Conservation (phyloP, 73 alveolate genomes). For the Paramecium caudatum region DNA sequence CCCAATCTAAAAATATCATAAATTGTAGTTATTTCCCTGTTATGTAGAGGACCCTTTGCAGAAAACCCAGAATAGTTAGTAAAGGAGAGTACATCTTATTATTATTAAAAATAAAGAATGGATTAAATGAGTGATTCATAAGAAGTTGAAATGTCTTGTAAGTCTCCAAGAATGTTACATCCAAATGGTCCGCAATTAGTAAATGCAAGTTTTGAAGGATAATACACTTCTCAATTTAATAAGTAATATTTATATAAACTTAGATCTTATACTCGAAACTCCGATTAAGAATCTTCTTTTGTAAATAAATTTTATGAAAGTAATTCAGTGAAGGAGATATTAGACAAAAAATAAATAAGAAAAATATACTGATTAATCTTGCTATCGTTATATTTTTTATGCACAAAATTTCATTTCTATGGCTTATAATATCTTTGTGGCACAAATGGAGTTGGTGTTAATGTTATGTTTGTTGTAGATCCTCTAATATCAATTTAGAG, state of each 20-base stretch:
- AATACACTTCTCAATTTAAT: slow-evolving; percentile 11
- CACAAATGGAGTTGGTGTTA: slow-evolving; percentile 56
- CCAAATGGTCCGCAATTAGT: slow-evolving; percentile 7
- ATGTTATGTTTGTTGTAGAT: background rate
- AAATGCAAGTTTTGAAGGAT: slow-evolving; percentile 52
- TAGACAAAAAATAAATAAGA: background rate
- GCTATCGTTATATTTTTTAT: too few species aligned
- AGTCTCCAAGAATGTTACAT: background rate
- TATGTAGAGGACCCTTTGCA: slow-evolving; percentile 50
- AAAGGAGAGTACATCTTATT: slow-evolving; percentile 42
- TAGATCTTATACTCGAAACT: background rate
- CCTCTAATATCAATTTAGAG: slow-evolving; percentile 56
- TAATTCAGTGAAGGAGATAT: slow-evolving; percentile 20
- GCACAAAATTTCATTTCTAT: background rate
- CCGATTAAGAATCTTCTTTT: slow-evolving; percentile 38
- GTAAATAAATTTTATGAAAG: slow-evolving; percentile 42
- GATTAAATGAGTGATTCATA: too few species aligned
- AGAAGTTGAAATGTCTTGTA: too few species aligned
- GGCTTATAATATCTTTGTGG: slow-evolving; percentile 48
- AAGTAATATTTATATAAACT: background rate
- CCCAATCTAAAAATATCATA: background rate
- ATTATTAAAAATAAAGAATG: background rate
- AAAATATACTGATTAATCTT: slow-evolving; percentile 19
- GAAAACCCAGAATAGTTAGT: slow-evolving; percentile 4
- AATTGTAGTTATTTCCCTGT: background rate